Evolutionary conservation across 345 rosid genomes (phyloP), one percentile per base, ranked within the genome.

Genomic region (Gossypium australe): DNA sequence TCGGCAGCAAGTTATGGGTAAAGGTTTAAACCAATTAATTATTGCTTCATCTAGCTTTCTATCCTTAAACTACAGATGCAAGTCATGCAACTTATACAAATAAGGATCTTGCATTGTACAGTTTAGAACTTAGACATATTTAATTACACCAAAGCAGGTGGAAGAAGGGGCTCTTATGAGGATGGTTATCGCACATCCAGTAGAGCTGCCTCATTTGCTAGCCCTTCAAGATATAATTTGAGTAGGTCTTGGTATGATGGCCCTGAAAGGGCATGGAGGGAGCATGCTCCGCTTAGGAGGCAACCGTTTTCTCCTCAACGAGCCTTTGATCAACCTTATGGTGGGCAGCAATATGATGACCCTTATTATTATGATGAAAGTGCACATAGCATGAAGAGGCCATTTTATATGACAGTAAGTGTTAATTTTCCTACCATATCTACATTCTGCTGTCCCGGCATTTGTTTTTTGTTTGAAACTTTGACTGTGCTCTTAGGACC

Each of bases 331-430:
- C 74, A 86, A 79, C 79, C 76, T 55, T 84, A 75, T 65, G 69
- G 51, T 22, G 84, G 73, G 77, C 80, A 86, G 77, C 85, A 78
- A 59, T 67, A 81, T 68, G 87, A 85, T 43, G 84, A 86, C 25
- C 83, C 87, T 59, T 82, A 82, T 72, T 72, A 63, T 61, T 80
- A 82, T 75, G 82, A 80, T 60, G 88, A 84, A 63, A 59, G 68
- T 51, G 67, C 81, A 58, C 85, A 69, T 72, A 88, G 89, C 38
- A 76, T 80, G 75, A 88, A 86, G 80, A 78, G 92, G 68, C 86
- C 89, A 41, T 85, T 81, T 75, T 76, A 84, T 61, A 73, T 77
- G 80, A 81, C 78, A 48, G 92, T 87, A 58, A 66, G 78, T 48
- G 64, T 9, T 57, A 29, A 22, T 20, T 48, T 52, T 47, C 20